These are phyloP conservation scores for Colletotrichum trifolii DNA, from an alignment of 2,329 filamentous ascomycete genomes.

Conservation along the genomic window DNA sequence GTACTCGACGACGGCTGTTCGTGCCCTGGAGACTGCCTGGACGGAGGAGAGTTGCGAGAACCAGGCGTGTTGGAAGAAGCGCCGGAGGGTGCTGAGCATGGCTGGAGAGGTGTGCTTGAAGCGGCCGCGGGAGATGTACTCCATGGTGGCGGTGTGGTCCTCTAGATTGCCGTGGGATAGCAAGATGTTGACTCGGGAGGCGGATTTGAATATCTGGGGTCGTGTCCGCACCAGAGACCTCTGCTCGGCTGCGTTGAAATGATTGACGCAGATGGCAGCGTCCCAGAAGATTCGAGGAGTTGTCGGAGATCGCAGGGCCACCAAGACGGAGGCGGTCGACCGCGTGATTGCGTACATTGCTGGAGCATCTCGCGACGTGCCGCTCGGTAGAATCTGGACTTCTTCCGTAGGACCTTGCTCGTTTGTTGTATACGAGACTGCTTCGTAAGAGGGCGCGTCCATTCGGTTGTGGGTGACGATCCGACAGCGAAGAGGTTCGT, in stretches of 20 bases:
- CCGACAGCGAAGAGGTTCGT: constrained; percentile 5
- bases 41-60: constrained; percentile 14
- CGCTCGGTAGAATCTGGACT: not conserved
- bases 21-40: constrained; percentile 10
- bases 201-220: constrained; percentile 40
- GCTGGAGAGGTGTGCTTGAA: constrained; percentile 10
- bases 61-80: constrained; percentile 5
- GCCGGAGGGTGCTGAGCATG: not conserved
- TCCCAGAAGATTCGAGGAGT: constrained; percentile 38
- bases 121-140: constrained; percentile 6
- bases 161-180: constrained; percentile 18
- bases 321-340: not conserved
- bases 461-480: not conserved
- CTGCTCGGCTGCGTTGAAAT: constrained; percentile 37
- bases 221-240: constrained; percentile 40
- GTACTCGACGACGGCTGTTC: constrained; percentile 5
- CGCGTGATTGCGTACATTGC: not conserved
- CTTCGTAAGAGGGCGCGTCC: constrained; percentile 7
- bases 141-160: constrained; percentile 28
- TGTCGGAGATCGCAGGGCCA: not conserved
- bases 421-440: constrained; percentile 7
- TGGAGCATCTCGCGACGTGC: not conserved
- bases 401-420: not conserved
- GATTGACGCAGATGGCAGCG: constrained; percentile 42
- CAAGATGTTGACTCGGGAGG: constrained; percentile 40